Conservation (phyloP, 441 rosid species). For the Erodium texanum region DNA sequence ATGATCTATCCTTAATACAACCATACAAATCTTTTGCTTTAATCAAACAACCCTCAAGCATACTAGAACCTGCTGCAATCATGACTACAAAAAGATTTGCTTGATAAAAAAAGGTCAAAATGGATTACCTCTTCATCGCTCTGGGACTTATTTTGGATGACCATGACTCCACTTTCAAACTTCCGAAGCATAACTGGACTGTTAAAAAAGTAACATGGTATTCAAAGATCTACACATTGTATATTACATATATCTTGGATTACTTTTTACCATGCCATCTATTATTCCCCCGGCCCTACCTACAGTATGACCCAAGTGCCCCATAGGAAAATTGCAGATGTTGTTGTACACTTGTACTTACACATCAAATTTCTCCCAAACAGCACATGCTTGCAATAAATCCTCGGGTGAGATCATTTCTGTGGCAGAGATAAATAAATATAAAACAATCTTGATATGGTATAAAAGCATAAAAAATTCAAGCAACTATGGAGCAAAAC, state of each 20-base stretch:
- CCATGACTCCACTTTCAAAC: slow-evolving; percentile 94
- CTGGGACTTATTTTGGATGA: slow-evolving; percentile 81
- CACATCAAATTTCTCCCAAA: slow-evolving; percentile 96
- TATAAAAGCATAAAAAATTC: neutral
- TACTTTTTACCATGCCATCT: neutral
- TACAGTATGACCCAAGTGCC: slow-evolving; percentile 5
- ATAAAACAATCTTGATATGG: neutral
- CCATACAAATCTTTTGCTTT: neutral
- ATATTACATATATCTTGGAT: neutral
- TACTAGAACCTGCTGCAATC: neutral
- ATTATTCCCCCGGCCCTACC: neutral
- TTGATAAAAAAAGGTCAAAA: slow-evolving; percentile 15
- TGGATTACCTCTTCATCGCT: slow-evolving; percentile 77
- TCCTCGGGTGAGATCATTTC: slow-evolving; percentile 94
- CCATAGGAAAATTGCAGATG: slow-evolving; percentile 9
- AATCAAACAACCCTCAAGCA: neutral
- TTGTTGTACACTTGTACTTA: slow-evolving; percentile 35
- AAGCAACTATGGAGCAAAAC: neutral
- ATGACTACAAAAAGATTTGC: slow-evolving; percentile 13
- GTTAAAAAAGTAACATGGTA: slow-evolving; percentile 27
- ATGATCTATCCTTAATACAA: neutral
- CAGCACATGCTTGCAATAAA: slow-evolving; percentile 78
- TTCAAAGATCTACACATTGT: slow-evolving; percentile 10
- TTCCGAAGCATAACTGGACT: slow-evolving; percentile 95
- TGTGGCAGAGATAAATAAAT: slow-evolving; percentile 22